Percentiles rank a stretch among this genome's conserved stretches.
phyloP scores from a whole-genome alignment of 169 alveolate genomes.

The Cryptosporidium andersoni region DNA sequence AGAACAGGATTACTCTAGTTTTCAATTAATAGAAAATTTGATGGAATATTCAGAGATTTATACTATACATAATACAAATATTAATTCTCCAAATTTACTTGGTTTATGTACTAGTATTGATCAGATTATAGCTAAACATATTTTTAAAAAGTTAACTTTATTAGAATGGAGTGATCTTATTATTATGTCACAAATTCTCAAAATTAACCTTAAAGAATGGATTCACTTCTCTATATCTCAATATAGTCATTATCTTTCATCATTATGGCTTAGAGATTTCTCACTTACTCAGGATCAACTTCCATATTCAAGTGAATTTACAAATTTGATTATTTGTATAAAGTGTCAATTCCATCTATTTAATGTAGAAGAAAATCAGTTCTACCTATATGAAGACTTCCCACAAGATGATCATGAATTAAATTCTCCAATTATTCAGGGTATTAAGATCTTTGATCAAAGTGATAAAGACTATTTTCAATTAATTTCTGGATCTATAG shows the following conservation, averaged over 20 bases:
- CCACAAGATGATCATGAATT: neutral
- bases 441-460: neutral
- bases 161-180: slow-evolving; percentile 39
- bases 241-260: slow-evolving; percentile 7
- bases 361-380: slow-evolving; percentile 26
- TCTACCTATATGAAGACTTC: slow-evolving; percentile 34
- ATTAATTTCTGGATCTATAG: neutral
- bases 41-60: too few species aligned
- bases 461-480: neutral
- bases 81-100: neutral
- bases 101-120: slow-evolving; percentile 19
- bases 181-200: slow-evolving; percentile 25
- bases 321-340: slow-evolving; percentile 13
- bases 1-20: neutral
- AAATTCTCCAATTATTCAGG: neutral
- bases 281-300: neutral
- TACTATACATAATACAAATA: neutral
- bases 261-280: slow-evolving; percentile 37
- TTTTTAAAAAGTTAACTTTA: slow-evolving; percentile 16
- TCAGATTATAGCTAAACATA: slow-evolving; percentile 16
- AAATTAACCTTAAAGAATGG: slow-evolving; percentile 49
- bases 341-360: slow-evolving; percentile 31
- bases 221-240: neutral
- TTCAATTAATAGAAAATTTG: neutral
- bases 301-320: neutral